Evolutionary conservation across 257 asterid genomes (phyloP), one percentile per base, ranked within the genome.

Genomic region (Gentiana straminea): DNA sequence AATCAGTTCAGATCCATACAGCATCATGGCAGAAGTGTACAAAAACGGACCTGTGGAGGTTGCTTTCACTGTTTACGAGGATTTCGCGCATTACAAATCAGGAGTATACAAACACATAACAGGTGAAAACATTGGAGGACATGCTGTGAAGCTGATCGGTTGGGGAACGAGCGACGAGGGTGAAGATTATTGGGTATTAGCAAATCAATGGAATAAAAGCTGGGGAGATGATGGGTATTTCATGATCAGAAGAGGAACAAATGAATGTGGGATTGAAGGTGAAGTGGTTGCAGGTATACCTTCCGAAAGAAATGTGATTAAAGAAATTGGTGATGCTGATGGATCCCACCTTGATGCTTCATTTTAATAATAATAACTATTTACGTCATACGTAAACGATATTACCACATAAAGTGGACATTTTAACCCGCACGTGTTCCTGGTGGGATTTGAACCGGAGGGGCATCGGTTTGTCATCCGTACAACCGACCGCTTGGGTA

Each of bases 161-260:
- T 91, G 97, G 96, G 98, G 97, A 68, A 83, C 95, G 46, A 50
- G 76, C 3, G 86, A 77, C 7, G 77, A 71, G 34, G 98, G 98
- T 60, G 94, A 83, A 70, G 90, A 91, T 73, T 91, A 87, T 60
- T 91, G 98, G 98, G 96, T 91, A 68, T 71, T 91, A 24, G 97
- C 97, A 56, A 91, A 91, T 73, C 93, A 87, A 71, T 91, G 98
- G 98, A 91, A 87, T 72, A 80, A 81, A 74, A 75, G 96, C 73
- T 91, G 98, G 98, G 98, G 98, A 46, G 94, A 91, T 58, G 84
- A 91, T 54, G 98, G 98, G 60, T 87, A 81, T 79, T 91, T 91
- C 83, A 84, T 57, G 87, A 87, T 91, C 68, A 70, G 70, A 61
- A 74, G 95, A 70, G 98, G 96, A 64, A 79, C 94, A 53, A 87